A percentile compares a stretch with the other conserved stretches of the same genome.
These are phyloP conservation scores for Podila verticillata DNA, from an alignment of 192 early-diverging fungal species.

Conservation along the genomic window DNA sequence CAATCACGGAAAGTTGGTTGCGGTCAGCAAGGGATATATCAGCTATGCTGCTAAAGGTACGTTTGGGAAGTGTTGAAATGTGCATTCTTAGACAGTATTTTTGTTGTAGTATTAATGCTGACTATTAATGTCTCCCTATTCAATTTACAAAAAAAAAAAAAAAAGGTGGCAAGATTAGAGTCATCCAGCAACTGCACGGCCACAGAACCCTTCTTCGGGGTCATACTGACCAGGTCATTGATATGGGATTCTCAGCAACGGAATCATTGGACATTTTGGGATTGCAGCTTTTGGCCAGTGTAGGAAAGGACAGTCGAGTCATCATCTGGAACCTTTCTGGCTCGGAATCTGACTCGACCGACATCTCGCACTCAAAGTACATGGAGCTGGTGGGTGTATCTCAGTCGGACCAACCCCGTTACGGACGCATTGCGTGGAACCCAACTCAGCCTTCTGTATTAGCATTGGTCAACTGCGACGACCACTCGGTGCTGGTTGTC, in stretches of 20 bases:
- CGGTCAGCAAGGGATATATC: conserved; percentile 56
- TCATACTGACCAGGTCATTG: conserved; percentile 46
- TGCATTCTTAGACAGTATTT: not conserved
- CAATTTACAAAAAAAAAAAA: not conserved
- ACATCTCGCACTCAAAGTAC: conserved; percentile 49
- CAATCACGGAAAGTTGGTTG: conserved; percentile 51
- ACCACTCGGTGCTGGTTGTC: conserved; percentile 50
- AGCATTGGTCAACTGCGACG: conserved; percentile 53
- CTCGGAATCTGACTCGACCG: conserved; percentile 37
- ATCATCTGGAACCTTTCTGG: conserved; percentile 49
- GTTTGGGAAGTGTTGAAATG: not conserved
- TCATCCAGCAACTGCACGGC: conserved; percentile 48
- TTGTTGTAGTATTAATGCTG: not conserved
- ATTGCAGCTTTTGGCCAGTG: conserved; percentile 35
- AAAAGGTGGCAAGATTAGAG: conserved; percentile 52
- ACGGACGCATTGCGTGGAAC: conserved; percentile 52
- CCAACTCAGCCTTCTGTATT: conserved; percentile 43
- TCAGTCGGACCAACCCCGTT: conserved; percentile 48
- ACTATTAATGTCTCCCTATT: not conserved
- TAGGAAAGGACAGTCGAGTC: conserved; percentile 38
- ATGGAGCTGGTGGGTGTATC: conserved; percentile 20
- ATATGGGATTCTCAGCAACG: conserved; percentile 43
- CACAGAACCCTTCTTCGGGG: conserved; percentile 52
- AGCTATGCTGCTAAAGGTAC: conserved; percentile 60
- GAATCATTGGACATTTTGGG: not conserved